These are phyloP conservation scores for Epichloe hybrida DNA, from an alignment of 2,329 filamentous ascomycete species.

Conservation along the genomic window DNA sequence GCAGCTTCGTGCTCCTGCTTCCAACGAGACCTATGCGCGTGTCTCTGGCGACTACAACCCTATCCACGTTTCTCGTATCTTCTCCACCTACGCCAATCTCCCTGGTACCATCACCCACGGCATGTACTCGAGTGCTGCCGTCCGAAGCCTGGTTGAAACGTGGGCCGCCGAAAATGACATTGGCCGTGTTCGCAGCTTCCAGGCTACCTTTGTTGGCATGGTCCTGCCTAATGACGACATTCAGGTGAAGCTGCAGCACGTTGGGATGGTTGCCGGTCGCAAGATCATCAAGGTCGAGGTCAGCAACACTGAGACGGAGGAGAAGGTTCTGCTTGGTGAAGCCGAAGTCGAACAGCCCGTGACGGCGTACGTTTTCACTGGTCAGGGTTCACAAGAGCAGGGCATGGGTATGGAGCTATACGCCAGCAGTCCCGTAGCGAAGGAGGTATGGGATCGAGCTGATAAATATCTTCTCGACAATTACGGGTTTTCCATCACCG, in stretches of 20 bases:
- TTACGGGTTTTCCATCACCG: slow-evolving; percentile 95
- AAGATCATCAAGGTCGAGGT: slow-evolving; percentile 99
- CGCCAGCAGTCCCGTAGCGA: slow-evolving; percentile 80
- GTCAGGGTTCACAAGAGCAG: slow-evolving; percentile 95
- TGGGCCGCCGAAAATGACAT: slow-evolving; percentile 99
- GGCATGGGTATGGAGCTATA: slow-evolving; percentile 99
- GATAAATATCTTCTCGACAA: slow-evolving; percentile 98
- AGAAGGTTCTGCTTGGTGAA: slow-evolving; percentile 89
- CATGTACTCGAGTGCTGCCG: slow-evolving; percentile 97
- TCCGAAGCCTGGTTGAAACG: slow-evolving; percentile 90
- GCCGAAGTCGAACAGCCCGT: slow-evolving; percentile 96
- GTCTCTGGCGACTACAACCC: slow-evolving; percentile 98
- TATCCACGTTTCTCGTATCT: slow-evolving; percentile 94
- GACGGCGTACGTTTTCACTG: slow-evolving; percentile 94
- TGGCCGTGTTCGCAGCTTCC: slow-evolving; percentile 92
- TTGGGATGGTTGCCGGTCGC: slow-evolving; percentile 93
- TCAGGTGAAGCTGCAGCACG: slow-evolving; percentile 87
- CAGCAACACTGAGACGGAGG: slow-evolving; percentile 87
- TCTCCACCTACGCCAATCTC: slow-evolving; percentile 88
- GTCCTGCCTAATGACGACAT: slow-evolving; percentile 93
- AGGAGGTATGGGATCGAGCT: slow-evolving; percentile 94
- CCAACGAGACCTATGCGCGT: slow-evolving; percentile 94
- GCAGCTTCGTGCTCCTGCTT: slow-evolving; percentile 77
- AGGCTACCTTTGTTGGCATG: slow-evolving; percentile 95
- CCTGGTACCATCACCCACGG: slow-evolving; percentile 97